Evolutionary conservation across 2,329 filamentous ascomycete species (phyloP).

Genomic region (Coleophoma crateriformis): DNA sequence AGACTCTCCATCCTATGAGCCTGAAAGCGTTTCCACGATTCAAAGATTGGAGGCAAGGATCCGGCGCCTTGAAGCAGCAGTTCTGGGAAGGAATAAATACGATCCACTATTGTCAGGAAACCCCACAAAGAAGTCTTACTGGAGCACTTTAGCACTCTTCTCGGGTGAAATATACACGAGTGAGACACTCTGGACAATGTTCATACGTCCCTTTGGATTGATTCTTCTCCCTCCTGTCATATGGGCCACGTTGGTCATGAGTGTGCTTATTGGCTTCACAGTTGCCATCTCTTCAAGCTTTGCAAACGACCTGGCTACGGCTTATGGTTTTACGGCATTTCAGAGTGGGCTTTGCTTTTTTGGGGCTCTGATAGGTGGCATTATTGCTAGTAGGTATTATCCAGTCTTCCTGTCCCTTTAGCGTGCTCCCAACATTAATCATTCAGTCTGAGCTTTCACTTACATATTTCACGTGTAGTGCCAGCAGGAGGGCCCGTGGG

Average conservation of each 20-base stretch:
- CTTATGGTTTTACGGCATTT: conserved; percentile 37
- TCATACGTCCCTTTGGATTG: conserved; percentile 42
- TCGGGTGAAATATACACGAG: conserved; percentile 32
- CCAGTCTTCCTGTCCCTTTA: no score
- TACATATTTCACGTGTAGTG: conserved; percentile 14
- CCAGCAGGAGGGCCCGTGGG: conserved; percentile 38
- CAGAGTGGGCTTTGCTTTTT: conserved; percentile 47
- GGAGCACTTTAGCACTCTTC: conserved; percentile 34
- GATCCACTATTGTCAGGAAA: conserved; percentile 7
- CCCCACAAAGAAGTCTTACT: conserved; percentile 25
- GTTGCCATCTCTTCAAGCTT: conserved; percentile 49
- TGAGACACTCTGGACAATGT: conserved; percentile 41
- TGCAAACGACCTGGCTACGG: conserved; percentile 31
- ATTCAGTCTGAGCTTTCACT: no score
- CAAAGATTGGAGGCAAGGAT: conserved; percentile 7
- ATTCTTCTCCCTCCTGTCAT: conserved; percentile 46
- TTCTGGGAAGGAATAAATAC: conserved; percentile 9
- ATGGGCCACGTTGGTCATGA: conserved; percentile 48
- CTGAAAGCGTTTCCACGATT: background rate
- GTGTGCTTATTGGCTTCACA: conserved; percentile 49
- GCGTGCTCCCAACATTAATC: no score
- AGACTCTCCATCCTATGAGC: background rate
- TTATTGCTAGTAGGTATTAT: conserved; percentile 29
- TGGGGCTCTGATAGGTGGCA: conserved; percentile 39
- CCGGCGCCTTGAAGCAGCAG: conserved; percentile 9